phyloP scores from a whole-genome alignment of 441 rosid genomes.

The Brassica balearica region DNA sequence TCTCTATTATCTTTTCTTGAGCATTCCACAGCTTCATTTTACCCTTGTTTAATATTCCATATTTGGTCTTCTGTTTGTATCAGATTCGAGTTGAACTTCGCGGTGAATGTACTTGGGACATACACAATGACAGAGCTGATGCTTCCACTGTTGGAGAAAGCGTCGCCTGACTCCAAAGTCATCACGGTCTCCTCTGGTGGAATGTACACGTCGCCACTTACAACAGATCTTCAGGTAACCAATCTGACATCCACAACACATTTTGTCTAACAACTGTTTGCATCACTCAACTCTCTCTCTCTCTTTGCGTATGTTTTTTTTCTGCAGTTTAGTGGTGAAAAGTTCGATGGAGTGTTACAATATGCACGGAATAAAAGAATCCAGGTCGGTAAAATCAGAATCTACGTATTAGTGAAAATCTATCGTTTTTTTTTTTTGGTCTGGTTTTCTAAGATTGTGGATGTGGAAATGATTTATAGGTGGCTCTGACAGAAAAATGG shows the following conservation, averaged over 20 bases:
- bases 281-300: conserved; percentile 3
- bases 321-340: conserved; percentile 62
- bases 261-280: neutral
- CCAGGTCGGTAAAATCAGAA: conserved; percentile 58
- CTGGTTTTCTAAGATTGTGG: neutral
- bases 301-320: neutral
- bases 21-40: neutral
- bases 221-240: conserved; percentile 78
- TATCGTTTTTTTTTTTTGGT: neutral
- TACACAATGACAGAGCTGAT: conserved; percentile 71
- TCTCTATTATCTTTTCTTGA: conserved; percentile 24
- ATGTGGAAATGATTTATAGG: conserved; percentile 47
- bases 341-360: conserved; percentile 64
- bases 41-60: too few relatives aligned
- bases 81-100: conserved; percentile 82
- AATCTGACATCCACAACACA: neutral
- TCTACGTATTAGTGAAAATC: neutral
- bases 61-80: neutral
- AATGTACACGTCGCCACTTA: conserved; percentile 83
- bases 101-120: conserved; percentile 87
- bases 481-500: conserved; percentile 85
- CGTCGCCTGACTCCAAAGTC: conserved; percentile 83
- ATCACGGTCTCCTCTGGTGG: conserved; percentile 93
- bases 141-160: conserved; percentile 84
- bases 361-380: conserved; percentile 86